Conservation (phyloP, 768 basidiomycete genomes). For the Lactarius deliciosus region DNA sequence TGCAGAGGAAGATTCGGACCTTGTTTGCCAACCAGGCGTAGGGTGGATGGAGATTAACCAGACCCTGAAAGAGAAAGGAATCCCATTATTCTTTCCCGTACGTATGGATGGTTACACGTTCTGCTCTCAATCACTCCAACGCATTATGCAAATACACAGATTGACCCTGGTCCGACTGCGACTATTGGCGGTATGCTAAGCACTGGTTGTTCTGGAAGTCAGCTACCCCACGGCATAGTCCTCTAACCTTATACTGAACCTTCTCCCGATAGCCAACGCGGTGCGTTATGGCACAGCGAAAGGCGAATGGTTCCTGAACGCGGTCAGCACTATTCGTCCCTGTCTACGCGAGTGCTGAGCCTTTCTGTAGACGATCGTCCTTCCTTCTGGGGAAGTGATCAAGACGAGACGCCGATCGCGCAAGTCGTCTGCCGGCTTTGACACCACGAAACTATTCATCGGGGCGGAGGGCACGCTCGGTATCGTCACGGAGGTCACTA, state of each 20-base stretch:
- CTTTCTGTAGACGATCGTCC: slow-evolving; percentile 70
- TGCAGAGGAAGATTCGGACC: slow-evolving; percentile 65
- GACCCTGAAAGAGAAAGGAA: slow-evolving; percentile 63
- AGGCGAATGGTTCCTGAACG: slow-evolving; percentile 88
- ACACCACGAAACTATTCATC: slow-evolving; percentile 81
- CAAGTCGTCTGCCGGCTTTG: slow-evolving; percentile 88
- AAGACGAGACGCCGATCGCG: slow-evolving; percentile 78
- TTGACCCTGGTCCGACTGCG: slow-evolving; percentile 76
- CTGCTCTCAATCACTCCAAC: background rate
- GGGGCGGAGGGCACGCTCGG: slow-evolving; percentile 83
- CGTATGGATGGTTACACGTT: background rate
- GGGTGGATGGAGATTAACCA: slow-evolving; percentile 74
- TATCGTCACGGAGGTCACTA: slow-evolving; percentile 86
- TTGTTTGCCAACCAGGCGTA: slow-evolving; percentile 72
- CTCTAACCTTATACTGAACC: background rate
- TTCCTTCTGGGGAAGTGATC: slow-evolving; percentile 86
- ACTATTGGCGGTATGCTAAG: slow-evolving; percentile 86
- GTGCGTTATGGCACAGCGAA: slow-evolving; percentile 88
- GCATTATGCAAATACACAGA: slow-evolving; percentile 39
- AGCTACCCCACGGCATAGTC: slow-evolving; percentile 27
- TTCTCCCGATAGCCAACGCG: slow-evolving; percentile 55
- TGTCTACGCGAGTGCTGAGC: background rate
- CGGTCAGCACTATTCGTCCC: slow-evolving; percentile 43
- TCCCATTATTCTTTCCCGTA: slow-evolving; percentile 84
- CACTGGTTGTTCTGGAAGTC: slow-evolving; percentile 85